phyloP scores from a whole-genome alignment of 1,284 basidiomycete species.

The Lentinula novae-zelandiae region DNA sequence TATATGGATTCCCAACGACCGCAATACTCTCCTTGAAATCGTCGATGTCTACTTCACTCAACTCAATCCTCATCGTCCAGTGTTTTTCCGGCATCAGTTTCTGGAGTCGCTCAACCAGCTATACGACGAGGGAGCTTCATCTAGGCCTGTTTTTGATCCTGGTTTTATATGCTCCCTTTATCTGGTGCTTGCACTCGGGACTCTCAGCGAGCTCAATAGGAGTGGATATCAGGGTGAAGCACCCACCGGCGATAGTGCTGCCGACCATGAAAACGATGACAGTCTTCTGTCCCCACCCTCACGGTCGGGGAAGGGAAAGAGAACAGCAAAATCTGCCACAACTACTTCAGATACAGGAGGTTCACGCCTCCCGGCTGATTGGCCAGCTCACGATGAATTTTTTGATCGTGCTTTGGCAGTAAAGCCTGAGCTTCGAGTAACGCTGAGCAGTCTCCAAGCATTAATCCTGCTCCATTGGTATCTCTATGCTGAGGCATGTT shows the following conservation, averaged over 20 bases:
- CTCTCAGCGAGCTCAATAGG: constrained; percentile 74
- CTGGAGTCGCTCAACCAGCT: constrained; percentile 56
- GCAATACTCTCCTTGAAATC: constrained; percentile 56
- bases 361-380: constrained; percentile 50
- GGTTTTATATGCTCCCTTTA: constrained; percentile 76
- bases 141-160: constrained; percentile 49
- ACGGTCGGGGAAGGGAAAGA: neutral
- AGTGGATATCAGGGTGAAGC: constrained; percentile 19
- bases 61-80: constrained; percentile 75
- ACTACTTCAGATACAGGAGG: neutral
- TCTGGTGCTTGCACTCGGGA: constrained; percentile 73
- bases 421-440: constrained; percentile 77
- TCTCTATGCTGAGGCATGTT: constrained; percentile 69
- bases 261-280: neutral
- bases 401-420: constrained; percentile 71
- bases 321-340: neutral
- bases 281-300: constrained; percentile 3
- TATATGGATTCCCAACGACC: constrained; percentile 73
- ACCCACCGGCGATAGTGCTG: constrained; percentile 1
- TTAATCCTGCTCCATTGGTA: constrained; percentile 82
- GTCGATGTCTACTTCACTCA: constrained; percentile 68
- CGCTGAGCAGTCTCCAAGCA: constrained; percentile 74
- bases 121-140: constrained; percentile 47
- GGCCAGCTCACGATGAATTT: constrained; percentile 80
- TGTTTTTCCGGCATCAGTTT: constrained; percentile 64